phyloP scores from a whole-genome alignment of 2,329 filamentous ascomycete species.

The Esteya vermicola region DNA sequence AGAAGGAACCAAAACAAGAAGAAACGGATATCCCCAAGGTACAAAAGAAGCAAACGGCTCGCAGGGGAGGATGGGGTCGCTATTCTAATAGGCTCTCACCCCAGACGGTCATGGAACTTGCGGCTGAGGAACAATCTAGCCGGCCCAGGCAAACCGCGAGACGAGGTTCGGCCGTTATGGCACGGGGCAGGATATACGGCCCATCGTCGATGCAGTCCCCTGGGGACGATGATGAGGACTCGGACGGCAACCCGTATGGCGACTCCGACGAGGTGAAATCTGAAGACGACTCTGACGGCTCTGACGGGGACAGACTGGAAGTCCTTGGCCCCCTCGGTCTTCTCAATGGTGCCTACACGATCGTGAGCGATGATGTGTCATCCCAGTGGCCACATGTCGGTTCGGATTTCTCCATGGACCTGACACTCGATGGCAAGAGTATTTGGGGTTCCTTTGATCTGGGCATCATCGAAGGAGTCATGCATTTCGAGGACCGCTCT shows the following conservation, averaged over 20 bases:
- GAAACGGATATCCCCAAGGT: neutral
- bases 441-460: conserved; percentile 3
- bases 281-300: neutral
- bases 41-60: conserved; percentile 1
- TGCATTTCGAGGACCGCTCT: conserved; percentile 1
- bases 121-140: neutral
- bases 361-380: neutral
- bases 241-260: neutral
- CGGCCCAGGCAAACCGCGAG: conserved; percentile 1
- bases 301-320: neutral
- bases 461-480: conserved; percentile 2
- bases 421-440: conserved; percentile 2
- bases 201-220: neutral
- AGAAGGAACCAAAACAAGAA: no score
- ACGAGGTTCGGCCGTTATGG: conserved; percentile 1
- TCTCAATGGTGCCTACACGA: neutral
- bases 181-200: neutral
- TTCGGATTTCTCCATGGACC: neutral
- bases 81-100: no score
- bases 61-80: conserved; percentile 1
- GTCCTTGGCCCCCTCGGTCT: conserved; percentile 2
- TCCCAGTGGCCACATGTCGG: neutral
- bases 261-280: neutral
- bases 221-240: neutral
- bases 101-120: no score